A percentile compares a stretch with the other conserved stretches of the same genome.
Evolutionary conservation across 2,329 filamentous ascomycete species (phyloP).

Genomic region (Ceratocystis lukuohia): DNA sequence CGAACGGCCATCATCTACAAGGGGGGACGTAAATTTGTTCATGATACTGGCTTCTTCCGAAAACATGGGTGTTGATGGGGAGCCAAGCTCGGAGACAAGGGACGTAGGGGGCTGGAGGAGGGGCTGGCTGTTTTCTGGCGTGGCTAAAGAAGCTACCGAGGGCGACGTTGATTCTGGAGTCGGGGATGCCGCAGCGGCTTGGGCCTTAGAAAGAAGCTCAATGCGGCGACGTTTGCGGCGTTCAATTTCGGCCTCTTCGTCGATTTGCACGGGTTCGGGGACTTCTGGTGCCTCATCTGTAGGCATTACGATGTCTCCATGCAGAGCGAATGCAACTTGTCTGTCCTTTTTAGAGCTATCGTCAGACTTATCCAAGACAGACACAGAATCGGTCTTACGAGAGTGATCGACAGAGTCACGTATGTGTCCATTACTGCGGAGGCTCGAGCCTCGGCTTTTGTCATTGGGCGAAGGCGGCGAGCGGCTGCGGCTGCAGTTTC

Average conservation of each 20-base stretch:
- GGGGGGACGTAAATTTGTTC: slow-evolving; percentile 4
- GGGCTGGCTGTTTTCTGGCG: not conserved
- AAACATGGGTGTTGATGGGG: slow-evolving; percentile 10
- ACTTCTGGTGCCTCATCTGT: not conserved
- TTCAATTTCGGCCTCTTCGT: slow-evolving; percentile 74
- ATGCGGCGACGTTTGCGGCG: slow-evolving; percentile 72
- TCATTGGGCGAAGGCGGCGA: slow-evolving; percentile 33
- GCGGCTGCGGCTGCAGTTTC: slow-evolving; percentile 36
- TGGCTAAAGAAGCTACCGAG: slow-evolving; percentile 23
- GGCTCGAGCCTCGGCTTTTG: slow-evolving; percentile 26
- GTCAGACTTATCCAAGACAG: slow-evolving; percentile 37
- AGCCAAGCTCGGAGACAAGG: slow-evolving; percentile 27
- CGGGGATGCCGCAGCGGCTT: slow-evolving; percentile 59
- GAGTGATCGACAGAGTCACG: slow-evolving; percentile 31
- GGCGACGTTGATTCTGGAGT: slow-evolving; percentile 39
- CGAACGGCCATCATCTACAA: slow-evolving; percentile 57
- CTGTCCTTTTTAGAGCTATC: slow-evolving; percentile 21
- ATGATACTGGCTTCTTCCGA: slow-evolving; percentile 14
- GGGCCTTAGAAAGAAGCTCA: slow-evolving; percentile 72
- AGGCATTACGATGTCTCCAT: slow-evolving; percentile 16
- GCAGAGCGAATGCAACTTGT: slow-evolving; percentile 17
- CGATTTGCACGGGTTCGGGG: slow-evolving; percentile 44
- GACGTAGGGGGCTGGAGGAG: slow-evolving; percentile 27
- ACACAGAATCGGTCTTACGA: slow-evolving; percentile 26
- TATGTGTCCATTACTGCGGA: slow-evolving; percentile 23